Conservation (phyloP, 2,329 filamentous ascomycete species). For the Cytospora leucostoma region DNA sequence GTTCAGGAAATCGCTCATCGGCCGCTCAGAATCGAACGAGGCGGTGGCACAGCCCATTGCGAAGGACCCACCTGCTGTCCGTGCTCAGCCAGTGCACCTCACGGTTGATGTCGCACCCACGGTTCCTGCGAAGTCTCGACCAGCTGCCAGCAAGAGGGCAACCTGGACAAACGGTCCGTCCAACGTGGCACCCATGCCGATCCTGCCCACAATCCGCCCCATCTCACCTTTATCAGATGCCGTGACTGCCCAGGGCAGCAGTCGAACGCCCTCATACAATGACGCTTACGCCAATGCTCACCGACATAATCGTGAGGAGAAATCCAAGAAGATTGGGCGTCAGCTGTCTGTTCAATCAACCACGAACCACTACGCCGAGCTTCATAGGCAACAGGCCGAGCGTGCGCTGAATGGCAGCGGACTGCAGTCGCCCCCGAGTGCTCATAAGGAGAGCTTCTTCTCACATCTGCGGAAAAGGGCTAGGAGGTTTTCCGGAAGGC, state of each 20-base stretch:
- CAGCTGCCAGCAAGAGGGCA: slow-evolving; percentile 73
- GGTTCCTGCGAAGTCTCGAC: slow-evolving; percentile 44
- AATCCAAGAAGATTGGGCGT: slow-evolving; percentile 88
- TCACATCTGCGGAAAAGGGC: slow-evolving; percentile 94
- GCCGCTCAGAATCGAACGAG: slow-evolving; percentile 70
- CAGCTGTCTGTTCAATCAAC: slow-evolving; percentile 91
- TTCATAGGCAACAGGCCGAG: slow-evolving; percentile 89
- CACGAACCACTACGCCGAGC: slow-evolving; percentile 88
- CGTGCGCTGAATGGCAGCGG: slow-evolving; percentile 81
- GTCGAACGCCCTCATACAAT: slow-evolving; percentile 56
- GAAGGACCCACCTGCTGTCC: slow-evolving; percentile 50
- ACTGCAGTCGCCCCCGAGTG: slow-evolving; percentile 73
- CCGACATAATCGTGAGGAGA: slow-evolving; percentile 48
- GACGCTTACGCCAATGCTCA: slow-evolving; percentile 49
- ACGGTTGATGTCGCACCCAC: slow-evolving; percentile 44
- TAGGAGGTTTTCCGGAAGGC: slow-evolving; percentile 85
- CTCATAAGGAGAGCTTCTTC: slow-evolving; percentile 95
- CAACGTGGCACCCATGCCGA: slow-evolving; percentile 88
- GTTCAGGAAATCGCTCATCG: slow-evolving; percentile 94
- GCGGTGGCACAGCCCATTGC: slow-evolving; percentile 50
- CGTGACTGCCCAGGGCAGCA: slow-evolving; percentile 84
- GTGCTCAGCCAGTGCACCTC: slow-evolving; percentile 46
- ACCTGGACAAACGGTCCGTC: slow-evolving; percentile 88
- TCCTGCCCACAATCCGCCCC: slow-evolving; percentile 89
- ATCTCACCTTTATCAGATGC: slow-evolving; percentile 96